These are phyloP conservation scores for Orbilia ellipsospora DNA, from an alignment of 2,329 filamentous ascomycete species.

Conservation along the genomic window DNA sequence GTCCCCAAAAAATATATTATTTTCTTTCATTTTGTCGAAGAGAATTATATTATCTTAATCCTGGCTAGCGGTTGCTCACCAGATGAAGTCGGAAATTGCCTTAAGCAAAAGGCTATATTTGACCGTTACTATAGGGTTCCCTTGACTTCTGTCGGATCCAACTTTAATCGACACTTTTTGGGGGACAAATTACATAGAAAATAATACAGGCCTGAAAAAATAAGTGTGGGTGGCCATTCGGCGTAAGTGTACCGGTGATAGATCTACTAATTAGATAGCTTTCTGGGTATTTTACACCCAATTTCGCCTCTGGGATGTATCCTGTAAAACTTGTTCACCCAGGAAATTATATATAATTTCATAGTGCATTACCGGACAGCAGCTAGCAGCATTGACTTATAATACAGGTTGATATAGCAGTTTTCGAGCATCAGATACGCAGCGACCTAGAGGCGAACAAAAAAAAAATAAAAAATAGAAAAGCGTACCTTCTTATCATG, in stretches of 20 bases:
- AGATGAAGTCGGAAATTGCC: conserved; percentile 52
- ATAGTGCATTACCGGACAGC: conserved; percentile 8
- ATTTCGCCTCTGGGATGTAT: conserved; percentile 56
- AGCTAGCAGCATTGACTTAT: too few species aligned
- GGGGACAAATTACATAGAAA: conserved; percentile 3
- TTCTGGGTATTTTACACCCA: conserved; percentile 31
- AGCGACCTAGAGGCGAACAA: too few species aligned
- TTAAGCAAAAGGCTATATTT: conserved; percentile 41
- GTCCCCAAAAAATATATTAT: background rate
- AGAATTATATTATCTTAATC: background rate
- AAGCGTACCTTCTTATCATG: too few species aligned
- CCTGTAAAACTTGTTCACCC: conserved; percentile 44
- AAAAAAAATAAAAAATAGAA: too few species aligned
- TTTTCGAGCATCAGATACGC: too few species aligned
- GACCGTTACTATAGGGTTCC: conserved; percentile 41
- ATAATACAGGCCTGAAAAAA: conserved; percentile 13
- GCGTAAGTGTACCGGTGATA: conserved; percentile 7
- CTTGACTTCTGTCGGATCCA: conserved; percentile 14
- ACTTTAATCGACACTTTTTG: conserved; percentile 43
- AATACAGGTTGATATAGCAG: too few species aligned
- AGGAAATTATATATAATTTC: conserved; percentile 54
- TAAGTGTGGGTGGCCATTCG: conserved; percentile 16
- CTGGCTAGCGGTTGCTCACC: conserved; percentile 36
- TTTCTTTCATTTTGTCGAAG: background rate
- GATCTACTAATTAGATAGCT: conserved; percentile 24